Base-by-base conservation (phyloP, 2,329 filamentous ascomycete species). In the Claviceps humidiphila region DNA sequence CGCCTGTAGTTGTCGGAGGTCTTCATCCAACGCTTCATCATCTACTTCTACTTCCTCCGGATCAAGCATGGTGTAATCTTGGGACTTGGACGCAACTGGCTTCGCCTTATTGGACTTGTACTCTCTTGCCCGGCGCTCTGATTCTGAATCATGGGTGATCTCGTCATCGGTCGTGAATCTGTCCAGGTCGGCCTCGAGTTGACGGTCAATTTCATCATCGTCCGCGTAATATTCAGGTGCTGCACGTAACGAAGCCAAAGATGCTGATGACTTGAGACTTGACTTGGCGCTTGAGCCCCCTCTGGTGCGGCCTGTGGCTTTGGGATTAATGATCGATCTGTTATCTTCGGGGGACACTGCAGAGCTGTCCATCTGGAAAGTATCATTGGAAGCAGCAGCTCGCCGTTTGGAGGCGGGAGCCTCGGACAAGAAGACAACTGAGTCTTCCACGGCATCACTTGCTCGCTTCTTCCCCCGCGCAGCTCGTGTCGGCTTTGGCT, bases 201-300 rank as follows among this genome's bases (percentile, higher is more conserved):
- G 79, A 22, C 76, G 76, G 50, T 87, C 81, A 40, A 87, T 75
- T 56, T 85, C 82, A 1, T 81, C 77, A 55, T 87, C 81, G 51
- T 80, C 73, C 0, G 76, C 75, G 11, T 77, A 66, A 4, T 66
- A 65, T 16, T 67, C 67, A n/a, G 71, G 61, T 5, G 69, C 64
- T 3, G 60, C 63, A 39, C 63, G 62, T 4, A 70, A 53, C 1
- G 78, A 76, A 34, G 70, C 67, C 38, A 73, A 74, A 1, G 78
- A 77, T 38, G 74, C 72, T 2, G 80, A 82, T 1, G 63, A 58
- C 26, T 64, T 63, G 49, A 60, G 61, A 11, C 58, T 57, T 7
- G 60, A 58, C 50, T 70, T 70, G 16, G 70, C 59, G 9, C 67
- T 72, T 2, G 76, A 71, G 22, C 72, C 67, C 43, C 68, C 67